Conservation (phyloP, 202 grass and related monocot species). For the Thinopyrum obtusiflorum region DNA sequence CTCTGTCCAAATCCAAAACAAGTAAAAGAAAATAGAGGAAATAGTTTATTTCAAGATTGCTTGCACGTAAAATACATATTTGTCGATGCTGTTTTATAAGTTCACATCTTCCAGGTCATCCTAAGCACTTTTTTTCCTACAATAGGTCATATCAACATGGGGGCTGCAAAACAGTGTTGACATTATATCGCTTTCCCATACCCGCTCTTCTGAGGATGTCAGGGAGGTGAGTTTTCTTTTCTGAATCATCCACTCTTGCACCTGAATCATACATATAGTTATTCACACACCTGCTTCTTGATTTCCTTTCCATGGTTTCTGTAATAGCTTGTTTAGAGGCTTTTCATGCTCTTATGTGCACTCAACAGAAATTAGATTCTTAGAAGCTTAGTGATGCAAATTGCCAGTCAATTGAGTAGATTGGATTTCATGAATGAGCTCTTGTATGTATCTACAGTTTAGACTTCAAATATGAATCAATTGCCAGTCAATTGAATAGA, state of each 20-base stretch:
- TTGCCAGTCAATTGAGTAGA: background rate
- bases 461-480: constrained; percentile 10
- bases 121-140: constrained; percentile 18
- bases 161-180: constrained; percentile 77
- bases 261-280: constrained; percentile 21
- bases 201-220: constrained; percentile 83
- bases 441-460: constrained; percentile 12
- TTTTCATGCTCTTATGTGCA: background rate
- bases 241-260: constrained; percentile 20
- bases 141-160: constrained; percentile 96
- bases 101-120: background rate
- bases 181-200: constrained; percentile 95
- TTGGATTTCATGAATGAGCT: constrained; percentile 18
- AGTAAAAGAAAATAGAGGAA: background rate
- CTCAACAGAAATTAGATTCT: background rate
- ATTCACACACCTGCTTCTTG: background rate
- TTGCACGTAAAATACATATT: background rate
- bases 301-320: background rate
- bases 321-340: background rate
- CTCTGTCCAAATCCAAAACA: background rate
- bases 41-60: background rate
- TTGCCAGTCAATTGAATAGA: background rate
- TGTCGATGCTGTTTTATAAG: constrained; percentile 7
- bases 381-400: constrained; percentile 11
- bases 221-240: constrained; percentile 64